A percentile compares a stretch with the other conserved stretches of the same genome.
These are phyloP conservation scores for Plasmodium relictum DNA, from an alignment of 169 alveolate genomes.

Conservation along the genomic window DNA sequence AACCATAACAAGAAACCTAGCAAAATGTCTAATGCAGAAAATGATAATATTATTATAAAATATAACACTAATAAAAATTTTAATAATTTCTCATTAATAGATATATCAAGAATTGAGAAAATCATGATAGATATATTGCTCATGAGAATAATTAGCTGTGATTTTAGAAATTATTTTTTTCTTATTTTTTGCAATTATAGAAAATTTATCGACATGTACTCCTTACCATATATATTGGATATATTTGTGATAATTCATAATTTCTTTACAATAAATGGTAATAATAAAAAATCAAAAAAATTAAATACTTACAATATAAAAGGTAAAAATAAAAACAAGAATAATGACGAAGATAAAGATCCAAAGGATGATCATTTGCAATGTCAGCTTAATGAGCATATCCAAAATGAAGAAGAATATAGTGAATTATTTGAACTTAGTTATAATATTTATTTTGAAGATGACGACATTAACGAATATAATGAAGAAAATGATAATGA, in stretches of 20 bases:
- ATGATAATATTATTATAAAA: constrained; percentile 1
- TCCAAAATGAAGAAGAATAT: neutral
- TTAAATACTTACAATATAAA: neutral
- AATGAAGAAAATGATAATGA: neutral
- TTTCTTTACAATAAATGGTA: constrained; percentile 36
- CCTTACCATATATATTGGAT: constrained; percentile 64
- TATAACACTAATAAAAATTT: constrained; percentile 25
- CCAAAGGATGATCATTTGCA: neutral
- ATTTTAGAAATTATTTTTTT: constrained; percentile 52
- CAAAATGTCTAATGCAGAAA: neutral
- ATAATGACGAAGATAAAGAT: neutral
- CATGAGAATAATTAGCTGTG: constrained; percentile 73
- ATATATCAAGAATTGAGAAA: constrained; percentile 64
- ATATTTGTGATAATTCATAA: constrained; percentile 32
- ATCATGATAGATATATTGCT: constrained; percentile 35
- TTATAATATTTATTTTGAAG: neutral
- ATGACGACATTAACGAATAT: neutral
- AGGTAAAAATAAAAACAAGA: neutral
- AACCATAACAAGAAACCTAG: too few relatives aligned
- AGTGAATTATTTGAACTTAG: neutral
- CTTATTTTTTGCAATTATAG: constrained; percentile 68
- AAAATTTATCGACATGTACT: constrained; percentile 75
- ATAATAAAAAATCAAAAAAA: neutral
- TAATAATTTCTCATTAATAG: constrained; percentile 37
- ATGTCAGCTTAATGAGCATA: neutral